phyloP scores from a whole-genome alignment of 2,329 filamentous ascomycete species.

The Aspergillus caelatus region DNA sequence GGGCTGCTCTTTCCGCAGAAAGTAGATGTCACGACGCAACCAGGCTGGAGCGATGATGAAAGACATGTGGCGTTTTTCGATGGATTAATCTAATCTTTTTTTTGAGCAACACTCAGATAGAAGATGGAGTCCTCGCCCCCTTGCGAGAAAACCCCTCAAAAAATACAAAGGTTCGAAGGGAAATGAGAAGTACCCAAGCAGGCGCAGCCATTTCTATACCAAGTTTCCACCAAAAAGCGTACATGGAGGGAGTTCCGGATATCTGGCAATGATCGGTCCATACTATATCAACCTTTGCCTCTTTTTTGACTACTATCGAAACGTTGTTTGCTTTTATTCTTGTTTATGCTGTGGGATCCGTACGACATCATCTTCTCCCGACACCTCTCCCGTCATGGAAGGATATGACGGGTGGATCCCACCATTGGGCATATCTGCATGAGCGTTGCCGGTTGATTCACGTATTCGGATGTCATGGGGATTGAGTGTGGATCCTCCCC shows the following conservation, averaged over 20 bases:
- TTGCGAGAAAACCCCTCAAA: constrained; percentile 55
- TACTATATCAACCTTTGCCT: constrained; percentile 39
- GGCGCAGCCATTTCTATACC: constrained; percentile 27
- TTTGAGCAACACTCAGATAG: constrained; percentile 46
- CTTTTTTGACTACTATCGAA: constrained; percentile 44
- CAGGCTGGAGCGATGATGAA: constrained; percentile 34
- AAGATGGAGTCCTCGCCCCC: constrained; percentile 51
- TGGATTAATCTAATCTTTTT: constrained; percentile 30
- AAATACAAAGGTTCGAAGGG: constrained; percentile 59
- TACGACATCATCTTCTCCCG: constrained; percentile 31
- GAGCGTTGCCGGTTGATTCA: constrained; percentile 16
- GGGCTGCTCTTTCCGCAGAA: constrained; percentile 99
- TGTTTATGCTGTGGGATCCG: constrained; percentile 33
- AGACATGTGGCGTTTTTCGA: constrained; percentile 41
- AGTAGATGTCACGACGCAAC: constrained; percentile 64
- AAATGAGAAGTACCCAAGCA: constrained; percentile 58
- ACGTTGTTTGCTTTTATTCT: constrained; percentile 35
- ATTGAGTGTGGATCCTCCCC: constrained; percentile 10
- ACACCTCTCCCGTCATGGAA: constrained; percentile 11
- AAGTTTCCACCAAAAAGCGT: constrained; percentile 47
- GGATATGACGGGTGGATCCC: constrained; percentile 12
- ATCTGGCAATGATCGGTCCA: constrained; percentile 68
- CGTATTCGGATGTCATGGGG: constrained; percentile 17
- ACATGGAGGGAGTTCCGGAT: constrained; percentile 74
- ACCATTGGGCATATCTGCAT: constrained; percentile 16